phyloP scores from a whole-genome alignment of 306 rosid species.

The Rubus idaeus region DNA sequence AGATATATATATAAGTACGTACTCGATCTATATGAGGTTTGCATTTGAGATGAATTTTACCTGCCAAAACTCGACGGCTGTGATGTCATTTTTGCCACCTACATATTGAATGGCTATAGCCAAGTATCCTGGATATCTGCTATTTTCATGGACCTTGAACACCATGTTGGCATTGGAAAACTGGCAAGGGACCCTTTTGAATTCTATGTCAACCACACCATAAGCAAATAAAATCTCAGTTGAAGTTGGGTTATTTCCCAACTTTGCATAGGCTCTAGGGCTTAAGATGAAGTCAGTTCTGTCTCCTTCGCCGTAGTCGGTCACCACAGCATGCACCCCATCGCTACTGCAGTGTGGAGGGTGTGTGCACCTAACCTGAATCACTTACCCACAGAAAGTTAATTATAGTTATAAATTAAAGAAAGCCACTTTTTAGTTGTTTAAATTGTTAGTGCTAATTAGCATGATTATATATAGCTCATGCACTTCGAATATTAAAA shows the following conservation, averaged over 20 bases:
- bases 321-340: constrained; percentile 47
- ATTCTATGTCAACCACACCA: constrained; percentile 56
- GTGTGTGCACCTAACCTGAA: constrained; percentile 53
- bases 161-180: constrained; percentile 41
- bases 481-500: background rate
- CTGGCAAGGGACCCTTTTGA: constrained; percentile 51
- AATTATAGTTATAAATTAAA: background rate
- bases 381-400: background rate
- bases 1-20: too few species aligned
- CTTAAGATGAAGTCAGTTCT: constrained; percentile 54
- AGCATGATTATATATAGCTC: background rate
- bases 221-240: constrained; percentile 27
- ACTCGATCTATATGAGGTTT: too few species aligned
- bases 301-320: constrained; percentile 60
- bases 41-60: constrained; percentile 20
- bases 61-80: constrained; percentile 52
- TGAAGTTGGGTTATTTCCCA: constrained; percentile 31
- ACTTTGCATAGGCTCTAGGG: constrained; percentile 37
- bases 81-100: constrained; percentile 57
- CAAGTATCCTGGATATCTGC: constrained; percentile 60
- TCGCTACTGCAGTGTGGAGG: constrained; percentile 35
- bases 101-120: constrained; percentile 47
- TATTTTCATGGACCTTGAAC: constrained; percentile 52
- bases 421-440: background rate
- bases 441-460: constrained; percentile 14